phyloP scores from a whole-genome alignment of 768 basidiomycete genomes.

The Kwoniella europaea region DNA sequence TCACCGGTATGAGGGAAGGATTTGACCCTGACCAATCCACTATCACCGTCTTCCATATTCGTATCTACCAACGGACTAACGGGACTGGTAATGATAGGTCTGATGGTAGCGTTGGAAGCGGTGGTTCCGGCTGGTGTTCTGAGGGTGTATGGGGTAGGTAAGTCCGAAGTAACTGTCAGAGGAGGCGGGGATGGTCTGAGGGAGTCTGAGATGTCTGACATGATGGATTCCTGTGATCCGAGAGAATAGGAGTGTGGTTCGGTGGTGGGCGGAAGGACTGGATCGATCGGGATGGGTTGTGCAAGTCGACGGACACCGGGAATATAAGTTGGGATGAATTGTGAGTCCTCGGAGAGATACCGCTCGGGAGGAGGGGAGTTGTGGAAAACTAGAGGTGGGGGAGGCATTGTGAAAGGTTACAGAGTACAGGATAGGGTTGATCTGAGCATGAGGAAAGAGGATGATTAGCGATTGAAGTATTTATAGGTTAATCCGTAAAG shows the following conservation, averaged over 20 bases:
- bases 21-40: constrained; percentile 9
- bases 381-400: constrained; percentile 7
- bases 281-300: constrained; percentile 24
- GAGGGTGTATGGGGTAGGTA: constrained; percentile 22
- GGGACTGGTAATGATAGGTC: constrained; percentile 10
- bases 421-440: neutral
- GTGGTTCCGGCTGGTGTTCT: constrained; percentile 14
- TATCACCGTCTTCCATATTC: neutral
- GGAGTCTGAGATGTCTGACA: constrained; percentile 24
- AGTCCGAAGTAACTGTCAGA: constrained; percentile 15
- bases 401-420: constrained; percentile 7
- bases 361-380: neutral
- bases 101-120: neutral
- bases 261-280: neutral
- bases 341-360: neutral
- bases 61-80: neutral
- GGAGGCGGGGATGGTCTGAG: constrained; percentile 22
- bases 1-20: constrained; percentile 23
- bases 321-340: constrained; percentile 1
- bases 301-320: constrained; percentile 6
- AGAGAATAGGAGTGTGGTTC: constrained; percentile 4
- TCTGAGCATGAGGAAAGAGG: neutral
- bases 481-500: neutral
- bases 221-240: constrained; percentile 13
- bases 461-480: constrained; percentile 14